phyloP scores from a whole-genome alignment of 345 rosid species.

The Tarenaya hassleriana region DNA sequence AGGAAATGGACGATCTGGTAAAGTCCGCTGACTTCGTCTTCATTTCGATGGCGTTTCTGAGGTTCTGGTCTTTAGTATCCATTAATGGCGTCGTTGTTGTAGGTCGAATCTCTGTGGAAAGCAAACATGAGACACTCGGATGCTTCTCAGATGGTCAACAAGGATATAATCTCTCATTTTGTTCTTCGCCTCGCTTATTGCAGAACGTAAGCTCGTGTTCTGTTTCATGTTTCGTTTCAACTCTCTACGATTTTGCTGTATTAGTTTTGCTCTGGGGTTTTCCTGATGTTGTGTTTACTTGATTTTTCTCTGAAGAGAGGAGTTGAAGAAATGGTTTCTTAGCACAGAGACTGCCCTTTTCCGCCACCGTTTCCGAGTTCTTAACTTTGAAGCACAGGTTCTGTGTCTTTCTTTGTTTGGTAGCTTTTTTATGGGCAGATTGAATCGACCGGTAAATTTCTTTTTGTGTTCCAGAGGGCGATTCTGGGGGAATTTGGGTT shows the following conservation, averaged over 20 bases:
- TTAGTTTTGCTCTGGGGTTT: neutral
- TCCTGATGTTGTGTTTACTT: neutral
- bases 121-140: constrained; percentile 56
- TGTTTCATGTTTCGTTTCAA: neutral
- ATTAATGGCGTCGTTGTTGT: neutral
- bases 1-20: constrained; percentile 69
- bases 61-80: neutral
- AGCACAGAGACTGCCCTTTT: constrained; percentile 80
- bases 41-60: neutral
- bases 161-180: constrained; percentile 80
- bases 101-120: constrained; percentile 53
- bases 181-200: constrained; percentile 88
- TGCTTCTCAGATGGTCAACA: constrained; percentile 44
- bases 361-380: constrained; percentile 45
- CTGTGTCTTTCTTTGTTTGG: neutral
- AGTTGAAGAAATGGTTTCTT: constrained; percentile 86
- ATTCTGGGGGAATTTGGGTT: constrained; percentile 58
- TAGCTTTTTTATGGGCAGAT: constrained; percentile 1
- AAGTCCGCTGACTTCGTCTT: neutral
- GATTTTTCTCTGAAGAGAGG: constrained; percentile 48
- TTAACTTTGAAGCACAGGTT: constrained; percentile 55
- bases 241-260: neutral
- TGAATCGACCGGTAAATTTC: neutral
- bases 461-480: constrained; percentile 41
- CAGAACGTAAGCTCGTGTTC: constrained; percentile 53